These are phyloP conservation scores for Cercophora scortea DNA, from an alignment of 495 filamentous ascomycete species.

Conservation along the genomic window DNA sequence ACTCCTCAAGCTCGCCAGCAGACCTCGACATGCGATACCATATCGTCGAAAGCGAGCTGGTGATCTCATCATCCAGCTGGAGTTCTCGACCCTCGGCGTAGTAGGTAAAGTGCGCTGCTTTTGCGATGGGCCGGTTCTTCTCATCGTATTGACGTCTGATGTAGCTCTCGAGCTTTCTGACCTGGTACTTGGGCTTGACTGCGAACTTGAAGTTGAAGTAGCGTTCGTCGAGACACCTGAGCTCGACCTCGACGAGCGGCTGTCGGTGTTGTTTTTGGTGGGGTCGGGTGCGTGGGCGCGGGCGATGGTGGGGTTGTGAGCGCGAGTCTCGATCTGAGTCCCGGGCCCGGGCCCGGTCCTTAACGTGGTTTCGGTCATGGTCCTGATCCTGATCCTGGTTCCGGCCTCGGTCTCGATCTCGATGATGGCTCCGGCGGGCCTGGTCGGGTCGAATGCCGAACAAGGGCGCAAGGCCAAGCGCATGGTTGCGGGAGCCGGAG, in stretches of 20 bases:
- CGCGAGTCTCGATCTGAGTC: not conserved
- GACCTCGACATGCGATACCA: constrained; percentile 14
- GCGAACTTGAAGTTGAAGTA: not conserved
- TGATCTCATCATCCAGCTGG: not conserved
- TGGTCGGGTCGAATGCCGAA: not conserved
- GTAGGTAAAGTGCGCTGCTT: constrained; percentile 2
- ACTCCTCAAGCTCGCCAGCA: constrained; percentile 5
- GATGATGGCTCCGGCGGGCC: not conserved
- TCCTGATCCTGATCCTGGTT: not conserved
- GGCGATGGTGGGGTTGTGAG: not conserved
- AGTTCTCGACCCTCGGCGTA: constrained; percentile 6
- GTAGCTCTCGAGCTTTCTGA: constrained; percentile 3
- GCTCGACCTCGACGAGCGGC: constrained; percentile 6
- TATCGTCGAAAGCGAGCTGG: not conserved
- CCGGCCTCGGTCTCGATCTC: not conserved
- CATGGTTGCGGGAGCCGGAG: not conserved
- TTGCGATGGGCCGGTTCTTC: not conserved
- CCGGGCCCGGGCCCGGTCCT: not conserved
- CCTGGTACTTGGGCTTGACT: not conserved
- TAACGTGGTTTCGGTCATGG: not conserved
- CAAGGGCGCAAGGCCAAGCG: not conserved
- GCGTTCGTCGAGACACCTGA: constrained; percentile 8
- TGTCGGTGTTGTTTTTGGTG: not conserved
- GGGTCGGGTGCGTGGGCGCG: not conserved
- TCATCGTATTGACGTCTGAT: constrained; percentile 6